Evolutionary conservation across 805 yeast species (phyloP), one percentile per base, ranked within the genome.

Genomic region (Starmera caribaea): DNA sequence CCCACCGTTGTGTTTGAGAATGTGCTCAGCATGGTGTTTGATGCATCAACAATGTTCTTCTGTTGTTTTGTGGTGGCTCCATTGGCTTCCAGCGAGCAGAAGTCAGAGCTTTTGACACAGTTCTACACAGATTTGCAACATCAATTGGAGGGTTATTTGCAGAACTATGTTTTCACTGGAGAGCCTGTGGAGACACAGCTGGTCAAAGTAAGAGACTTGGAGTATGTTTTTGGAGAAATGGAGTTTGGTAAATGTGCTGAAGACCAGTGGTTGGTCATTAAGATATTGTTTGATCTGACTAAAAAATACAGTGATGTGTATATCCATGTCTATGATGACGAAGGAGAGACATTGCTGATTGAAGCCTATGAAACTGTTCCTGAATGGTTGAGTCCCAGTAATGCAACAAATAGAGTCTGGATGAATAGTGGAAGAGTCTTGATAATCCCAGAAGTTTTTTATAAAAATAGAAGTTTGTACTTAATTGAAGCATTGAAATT

Each of bases 351-450:
- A 35, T 38, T 78, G 9, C 50, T 79, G 35, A 64, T 72, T 8
- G 79, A 74, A 43, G 65, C 71, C 1, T 61, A 69, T 30, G 71
- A 74, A 4, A 41, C 45, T 2, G 42, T 76, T 2, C 77, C 79
- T 0, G 58, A 59, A 5, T 72, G 77, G 71, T 48, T 72, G 9
- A 62, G 58, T 7, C 76, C 76, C 2, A 63, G 58, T 15, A 63
- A 58, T 38, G 67, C 79, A 0, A 49, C 57, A 13, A 75, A 77
- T 49, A 57, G 84, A 41, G 54, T 70, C 2, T 77, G 83, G 83
- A 44, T 75, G 8, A 64, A 69, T 39, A 53, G 62, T 34, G 69
- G 70, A 3, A 46, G 55, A 16, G 49, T 71, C 12, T 48, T 63
- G 39, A 45, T 64, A 16, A 63, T 72, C 8, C 76, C 77, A 2